Conservation (phyloP, 164 flowering plant genomes). For the Amborella trichopoda region DNA sequence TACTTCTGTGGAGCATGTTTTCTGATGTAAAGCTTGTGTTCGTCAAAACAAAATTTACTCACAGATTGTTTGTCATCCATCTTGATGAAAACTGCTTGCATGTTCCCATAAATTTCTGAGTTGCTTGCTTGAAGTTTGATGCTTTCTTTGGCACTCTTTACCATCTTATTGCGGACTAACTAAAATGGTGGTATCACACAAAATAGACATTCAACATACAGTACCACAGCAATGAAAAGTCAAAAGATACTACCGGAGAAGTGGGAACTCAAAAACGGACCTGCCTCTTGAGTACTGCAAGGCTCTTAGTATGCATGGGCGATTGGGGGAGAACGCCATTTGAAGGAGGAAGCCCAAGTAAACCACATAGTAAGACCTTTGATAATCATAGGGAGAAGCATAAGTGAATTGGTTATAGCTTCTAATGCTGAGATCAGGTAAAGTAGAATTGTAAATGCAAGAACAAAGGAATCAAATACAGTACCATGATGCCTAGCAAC, state of each 20-base stretch:
- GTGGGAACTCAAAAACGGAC: slow-evolving; percentile 10
- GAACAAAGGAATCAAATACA: not conserved
- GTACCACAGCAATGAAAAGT: no score
- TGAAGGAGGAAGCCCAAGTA: slow-evolving; percentile 42
- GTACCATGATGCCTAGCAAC: slow-evolving; percentile 41
- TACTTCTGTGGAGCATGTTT: no score
- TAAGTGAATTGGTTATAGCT: not conserved
- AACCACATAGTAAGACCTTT: slow-evolving; percentile 40
- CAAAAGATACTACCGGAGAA: no score
- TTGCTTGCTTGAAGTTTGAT: slow-evolving; percentile 25
- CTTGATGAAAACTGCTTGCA: slow-evolving; percentile 42
- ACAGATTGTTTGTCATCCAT: slow-evolving; percentile 15
- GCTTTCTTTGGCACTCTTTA: slow-evolving; percentile 33
- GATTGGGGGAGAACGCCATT: slow-evolving; percentile 56
- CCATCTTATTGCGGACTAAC: slow-evolving; percentile 47
- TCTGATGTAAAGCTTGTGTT: no score
- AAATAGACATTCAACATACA: no score
- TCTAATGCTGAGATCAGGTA: not conserved
- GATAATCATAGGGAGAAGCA: not conserved
- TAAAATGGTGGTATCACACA: no score
- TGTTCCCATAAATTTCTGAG: slow-evolving; percentile 38
- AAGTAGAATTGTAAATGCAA: not conserved
- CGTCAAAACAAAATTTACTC: no score
- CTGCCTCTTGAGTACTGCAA: slow-evolving; percentile 43
- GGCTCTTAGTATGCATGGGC: slow-evolving; percentile 56